These are phyloP conservation scores for Ambrosia hybrid DNA, from an alignment of 140 eudicot genomes.

Conservation along the genomic window DNA sequence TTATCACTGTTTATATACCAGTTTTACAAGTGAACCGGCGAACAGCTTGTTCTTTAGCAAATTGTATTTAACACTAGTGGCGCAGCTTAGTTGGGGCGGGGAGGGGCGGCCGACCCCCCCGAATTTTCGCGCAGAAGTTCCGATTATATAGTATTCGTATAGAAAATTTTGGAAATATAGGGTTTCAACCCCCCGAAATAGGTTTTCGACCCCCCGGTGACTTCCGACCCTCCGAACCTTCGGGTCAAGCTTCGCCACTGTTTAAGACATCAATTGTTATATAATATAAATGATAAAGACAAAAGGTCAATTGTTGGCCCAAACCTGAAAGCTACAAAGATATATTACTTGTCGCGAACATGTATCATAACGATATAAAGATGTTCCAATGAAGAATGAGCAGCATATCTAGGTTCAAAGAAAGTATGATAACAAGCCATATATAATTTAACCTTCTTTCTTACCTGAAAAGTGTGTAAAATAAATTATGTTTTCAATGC, in stretches of 20 bases:
- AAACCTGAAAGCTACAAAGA: background rate
- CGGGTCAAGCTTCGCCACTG: no score
- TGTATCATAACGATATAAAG: no score
- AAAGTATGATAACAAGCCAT: background rate
- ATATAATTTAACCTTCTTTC: background rate
- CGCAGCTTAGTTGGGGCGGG: no score
- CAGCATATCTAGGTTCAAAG: background rate
- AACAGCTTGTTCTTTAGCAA: no score
- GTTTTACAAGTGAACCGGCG: background rate
- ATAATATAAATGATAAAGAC: background rate
- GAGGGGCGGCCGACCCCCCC: no score
- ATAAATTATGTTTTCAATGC: conserved; percentile 38
- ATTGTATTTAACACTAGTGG: background rate
- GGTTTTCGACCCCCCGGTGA: no score
- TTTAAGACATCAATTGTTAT: background rate
- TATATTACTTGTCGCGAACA: background rate
- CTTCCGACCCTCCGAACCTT: no score
- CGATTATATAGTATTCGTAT: no score
- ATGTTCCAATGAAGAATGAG: background rate
- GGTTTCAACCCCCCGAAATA: no score
- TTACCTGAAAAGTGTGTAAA: conserved; percentile 2
- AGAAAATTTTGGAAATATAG: no score
- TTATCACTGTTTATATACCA: background rate
- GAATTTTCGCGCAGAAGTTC: no score
- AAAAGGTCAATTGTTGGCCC: background rate